phyloP scores from a whole-genome alignment of 2,329 filamentous ascomycete species.

The Ascochyta pisi region DNA sequence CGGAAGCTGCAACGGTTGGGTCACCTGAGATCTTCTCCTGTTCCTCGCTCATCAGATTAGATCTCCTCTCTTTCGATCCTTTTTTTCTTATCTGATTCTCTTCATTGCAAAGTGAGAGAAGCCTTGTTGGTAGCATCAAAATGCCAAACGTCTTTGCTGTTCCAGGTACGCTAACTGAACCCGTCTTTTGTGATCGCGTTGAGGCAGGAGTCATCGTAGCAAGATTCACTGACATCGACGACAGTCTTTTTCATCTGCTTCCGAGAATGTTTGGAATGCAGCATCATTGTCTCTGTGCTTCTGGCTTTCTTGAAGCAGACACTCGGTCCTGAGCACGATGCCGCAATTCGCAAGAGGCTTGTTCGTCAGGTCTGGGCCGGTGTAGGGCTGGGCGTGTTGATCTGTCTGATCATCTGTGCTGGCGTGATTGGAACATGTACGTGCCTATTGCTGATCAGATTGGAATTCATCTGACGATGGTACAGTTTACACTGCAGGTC shows the following conservation, averaged over 20 bases:
- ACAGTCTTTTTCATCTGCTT: slow-evolving; percentile 88
- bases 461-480: background rate
- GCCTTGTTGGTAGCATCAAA: slow-evolving; percentile 25
- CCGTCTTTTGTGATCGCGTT: background rate
- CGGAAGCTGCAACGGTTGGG: slow-evolving; percentile 6
- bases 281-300: slow-evolving; percentile 86
- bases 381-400: slow-evolving; percentile 65
- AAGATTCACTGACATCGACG: slow-evolving; percentile 2
- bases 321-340: slow-evolving; percentile 70
- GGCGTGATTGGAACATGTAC: slow-evolving; percentile 71
- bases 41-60: slow-evolving; percentile 34
- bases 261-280: slow-evolving; percentile 81
- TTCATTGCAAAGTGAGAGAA: background rate
- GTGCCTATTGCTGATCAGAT: background rate
- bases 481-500: slow-evolving; percentile 69
- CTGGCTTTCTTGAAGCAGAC: slow-evolving; percentile 86
- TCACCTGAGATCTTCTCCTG: background rate
- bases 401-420: slow-evolving; percentile 69
- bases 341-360: slow-evolving; percentile 69
- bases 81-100: slow-evolving; percentile 5
- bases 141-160: slow-evolving; percentile 76
- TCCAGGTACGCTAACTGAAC: slow-evolving; percentile 56
- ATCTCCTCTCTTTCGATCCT: slow-evolving; percentile 14
- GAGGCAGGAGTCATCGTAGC: background rate
- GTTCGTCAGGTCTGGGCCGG: slow-evolving; percentile 74